Base-by-base conservation (phyloP, 2,329 filamentous ascomycete species). In the Dryadomyces quercivorus region DNA sequence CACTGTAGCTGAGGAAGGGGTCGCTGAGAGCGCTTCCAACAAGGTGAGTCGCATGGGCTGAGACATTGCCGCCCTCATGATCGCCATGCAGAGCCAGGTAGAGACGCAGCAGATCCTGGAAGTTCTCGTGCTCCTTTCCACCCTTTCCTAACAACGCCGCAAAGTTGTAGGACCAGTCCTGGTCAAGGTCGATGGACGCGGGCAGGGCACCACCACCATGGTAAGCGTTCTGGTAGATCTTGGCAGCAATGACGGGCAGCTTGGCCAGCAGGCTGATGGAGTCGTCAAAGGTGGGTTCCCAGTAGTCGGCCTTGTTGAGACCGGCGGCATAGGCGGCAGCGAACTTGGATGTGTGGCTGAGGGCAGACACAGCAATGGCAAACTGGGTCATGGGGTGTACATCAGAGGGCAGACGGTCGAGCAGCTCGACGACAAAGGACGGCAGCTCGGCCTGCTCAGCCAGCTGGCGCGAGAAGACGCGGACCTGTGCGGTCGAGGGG, bases 111-210 rank as follows among this genome's bases (percentile, higher is more conserved):
- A 98, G 78, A 65, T 98, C 93, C 68, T 97, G 92, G 79, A 98
- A 95, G 68, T 88, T 86, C 72, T 91, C 88, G 63, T 97, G 85
- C 71, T 95, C 77, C 70, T 85, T 82, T 61, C 90, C 89, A 51
- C 85, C 81, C 75, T 94, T 95, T 65, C 92, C 92, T 53, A 97
- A 81, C 82, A 97, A 90, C 61, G 90, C 88, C 48, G 93, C 93
- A 65, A 96, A 98, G 78, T 98, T 98, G 78, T 96, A 95, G 0
- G 91, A 86, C 93, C 93, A 98, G 72, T 98, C 93, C 72, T 96
- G 88, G 62, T 86, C 78, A 56, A 81, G 71, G 64, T 98, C 91
- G 51, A 94, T 75, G 68, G 86, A 75, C 62, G 85, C 80, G 9
- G 88, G 83, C 59, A 95, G 76, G 60, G 86, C 75, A 65, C 85